phyloP scores from a whole-genome alignment of 306 rosid species.

The Cucumis cinereus region DNA sequence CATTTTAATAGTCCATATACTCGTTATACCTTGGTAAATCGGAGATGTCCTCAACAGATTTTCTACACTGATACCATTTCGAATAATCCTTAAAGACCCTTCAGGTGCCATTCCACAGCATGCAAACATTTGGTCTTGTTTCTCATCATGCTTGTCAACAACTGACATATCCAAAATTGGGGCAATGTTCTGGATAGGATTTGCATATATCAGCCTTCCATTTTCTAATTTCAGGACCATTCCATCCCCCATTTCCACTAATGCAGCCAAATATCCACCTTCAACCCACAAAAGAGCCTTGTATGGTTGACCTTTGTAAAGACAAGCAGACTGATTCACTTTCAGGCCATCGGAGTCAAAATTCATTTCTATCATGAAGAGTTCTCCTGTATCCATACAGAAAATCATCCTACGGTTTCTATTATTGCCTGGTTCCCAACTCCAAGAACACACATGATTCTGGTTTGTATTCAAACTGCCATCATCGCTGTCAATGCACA shows the following conservation, averaged over 20 bases:
- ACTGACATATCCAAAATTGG: slow-evolving; percentile 80
- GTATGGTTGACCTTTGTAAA: slow-evolving; percentile 66
- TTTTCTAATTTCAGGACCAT: slow-evolving; percentile 67
- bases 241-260: slow-evolving; percentile 93
- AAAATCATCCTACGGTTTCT: slow-evolving; percentile 55
- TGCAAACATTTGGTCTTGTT: slow-evolving; percentile 83
- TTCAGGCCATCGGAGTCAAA: slow-evolving; percentile 44
- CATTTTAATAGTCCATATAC: slow-evolving; percentile 81
- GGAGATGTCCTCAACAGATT: slow-evolving; percentile 65
- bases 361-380: slow-evolving; percentile 63
- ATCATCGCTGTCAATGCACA: slow-evolving; percentile 76
- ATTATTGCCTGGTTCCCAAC: slow-evolving; percentile 71
- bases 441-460: slow-evolving; percentile 74
- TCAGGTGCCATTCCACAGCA: slow-evolving; percentile 91
- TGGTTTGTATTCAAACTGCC: slow-evolving; percentile 31
- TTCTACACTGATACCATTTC: slow-evolving; percentile 75
- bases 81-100: slow-evolving; percentile 81
- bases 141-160: slow-evolving; percentile 78
- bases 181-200: slow-evolving; percentile 75
- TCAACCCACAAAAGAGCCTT: slow-evolving; percentile 79
- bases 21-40: slow-evolving; percentile 76
- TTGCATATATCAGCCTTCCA: slow-evolving; percentile 46
- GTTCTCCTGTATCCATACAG: slow-evolving; percentile 70
- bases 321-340: slow-evolving; percentile 70
- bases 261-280: slow-evolving; percentile 73